Evolutionary conservation across 108 stramenopile genomes (phyloP).

Genomic region (Pseudonitzschia multiseries): DNA sequence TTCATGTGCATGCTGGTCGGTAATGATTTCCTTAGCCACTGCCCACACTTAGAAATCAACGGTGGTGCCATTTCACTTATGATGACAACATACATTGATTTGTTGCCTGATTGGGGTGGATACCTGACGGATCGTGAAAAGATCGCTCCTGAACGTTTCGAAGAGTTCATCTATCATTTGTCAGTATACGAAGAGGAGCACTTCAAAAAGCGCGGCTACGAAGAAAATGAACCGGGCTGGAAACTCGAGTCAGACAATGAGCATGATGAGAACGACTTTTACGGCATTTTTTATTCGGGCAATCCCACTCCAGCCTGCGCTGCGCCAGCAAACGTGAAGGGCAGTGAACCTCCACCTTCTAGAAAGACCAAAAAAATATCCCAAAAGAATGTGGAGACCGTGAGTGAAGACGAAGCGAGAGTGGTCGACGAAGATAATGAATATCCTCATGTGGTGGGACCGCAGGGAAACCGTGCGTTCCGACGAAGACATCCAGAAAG

Average conservation of each 20-base stretch:
- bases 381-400: conserved; percentile 16
- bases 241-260: conserved; percentile 71
- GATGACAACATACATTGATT: conserved; percentile 89
- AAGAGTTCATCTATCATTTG: conserved; percentile 90
- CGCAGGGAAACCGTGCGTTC: conserved; percentile 46
- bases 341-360: conserved; percentile 35
- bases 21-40: conserved; percentile 97
- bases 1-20: conserved; percentile 98
- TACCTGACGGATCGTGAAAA: conserved; percentile 90
- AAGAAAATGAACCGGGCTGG: conserved; percentile 92
- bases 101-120: conserved; percentile 89
- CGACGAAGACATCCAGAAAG: conserved; percentile 63
- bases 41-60: conserved; percentile 94
- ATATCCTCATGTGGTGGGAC: conserved; percentile 21
- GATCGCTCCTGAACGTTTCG: conserved; percentile 88
- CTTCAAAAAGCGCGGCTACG: conserved; percentile 85
- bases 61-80: conserved; percentile 92
- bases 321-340: conserved; percentile 59
- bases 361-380: neutral
- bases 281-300: conserved; percentile 69
- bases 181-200: conserved; percentile 91
- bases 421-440: conserved; percentile 26
- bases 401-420: conserved; percentile 23
- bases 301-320: conserved; percentile 66
- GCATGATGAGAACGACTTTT: conserved; percentile 71